These are phyloP conservation scores for Exutisphaerella laricina DNA, from an alignment of 2,329 filamentous ascomycete species.

Conservation along the genomic window DNA sequence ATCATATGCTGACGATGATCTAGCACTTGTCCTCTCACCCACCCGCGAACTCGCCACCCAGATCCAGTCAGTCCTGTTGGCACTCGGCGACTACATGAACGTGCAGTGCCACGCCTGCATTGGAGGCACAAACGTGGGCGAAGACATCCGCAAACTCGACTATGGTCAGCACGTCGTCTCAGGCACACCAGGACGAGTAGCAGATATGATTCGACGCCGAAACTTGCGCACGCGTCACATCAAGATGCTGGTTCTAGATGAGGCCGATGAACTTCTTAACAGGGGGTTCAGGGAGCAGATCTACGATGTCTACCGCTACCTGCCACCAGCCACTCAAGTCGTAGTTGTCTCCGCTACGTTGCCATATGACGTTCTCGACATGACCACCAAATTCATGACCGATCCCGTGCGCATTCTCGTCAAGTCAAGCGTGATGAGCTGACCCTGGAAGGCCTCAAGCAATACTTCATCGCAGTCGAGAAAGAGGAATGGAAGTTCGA, in stretches of 20 bases:
- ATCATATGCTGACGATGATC: not conserved
- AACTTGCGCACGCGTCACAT: constrained; percentile 68
- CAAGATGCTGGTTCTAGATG: constrained; percentile 73
- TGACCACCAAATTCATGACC: constrained; percentile 99
- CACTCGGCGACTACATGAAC: constrained; percentile 99
- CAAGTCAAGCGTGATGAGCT: constrained; percentile 99
- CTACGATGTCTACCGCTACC: constrained; percentile 96
- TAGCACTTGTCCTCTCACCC: constrained; percentile 85
- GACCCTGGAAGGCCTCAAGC: constrained; percentile 94
- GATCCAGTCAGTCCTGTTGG: constrained; percentile 98
- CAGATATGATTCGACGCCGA: constrained; percentile 73
- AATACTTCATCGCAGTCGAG: constrained; percentile 98
- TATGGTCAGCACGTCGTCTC: constrained; percentile 98
- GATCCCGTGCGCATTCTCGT: constrained; percentile 94
- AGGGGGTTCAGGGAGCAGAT: constrained; percentile 97
- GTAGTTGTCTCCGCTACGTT: constrained; percentile 95
- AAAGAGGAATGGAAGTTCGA: constrained; percentile 99
- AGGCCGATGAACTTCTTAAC: constrained; percentile 76
- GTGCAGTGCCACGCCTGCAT: constrained; percentile 99
- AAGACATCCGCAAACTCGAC: constrained; percentile 95
- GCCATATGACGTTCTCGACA: constrained; percentile 95
- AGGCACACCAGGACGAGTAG: constrained; percentile 91
- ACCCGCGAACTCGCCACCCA: constrained; percentile 96
- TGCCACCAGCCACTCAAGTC: constrained; percentile 95
- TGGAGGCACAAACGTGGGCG: constrained; percentile 93